Evolutionary conservation across 2,329 filamentous ascomycete genomes (phyloP), one percentile per base, ranked within the genome.

Genomic region (Talaromyces amestolkiae): DNA sequence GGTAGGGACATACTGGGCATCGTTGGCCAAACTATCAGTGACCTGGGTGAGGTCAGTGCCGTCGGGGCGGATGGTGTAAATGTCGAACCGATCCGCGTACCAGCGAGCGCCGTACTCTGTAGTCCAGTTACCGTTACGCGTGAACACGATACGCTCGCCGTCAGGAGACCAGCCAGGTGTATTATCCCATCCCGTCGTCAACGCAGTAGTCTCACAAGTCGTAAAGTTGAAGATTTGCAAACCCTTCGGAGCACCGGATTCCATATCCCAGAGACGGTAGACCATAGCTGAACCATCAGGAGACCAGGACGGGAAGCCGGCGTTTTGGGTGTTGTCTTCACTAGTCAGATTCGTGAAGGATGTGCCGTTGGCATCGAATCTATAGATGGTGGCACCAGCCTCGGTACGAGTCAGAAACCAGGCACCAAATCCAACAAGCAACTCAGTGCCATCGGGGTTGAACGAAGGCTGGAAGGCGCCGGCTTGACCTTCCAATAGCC

Each of bases 381-480:
- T 43, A 9, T 43, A 43, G 41, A 43, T 43, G 0, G 41, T 43
- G 19, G 41, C 41, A 2, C 41, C 41, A 43, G 41, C 41, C 19
- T 43, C 41, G 41, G 41, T 43, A 43, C 41, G 41, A 19, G 41
- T 33, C 37, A 41, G 31, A 19, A 51, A 61, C 41, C 59, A 61
- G 9, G n/a, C 41, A 7, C 79, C 79, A 1, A 80, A 66, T 13
- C 80, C 77, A 58, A 81, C 76, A 15, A 75, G 74, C 10, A 81
- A 67, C 75, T 75, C 76, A 17, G 75, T 66, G 2, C 76, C 76
- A 49, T 81, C 76, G 2, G 75, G 70, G 0, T 73, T 76, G 75
- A 76, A 81, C 2, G 76, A 69, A 2, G 80, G 79, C 58, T 80
- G 77, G 70, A 79, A 81, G 6, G 79, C 78, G 7, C 78, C 78